Conservation (phyloP, 2,329 filamentous ascomycete species). For the Stenocarpella maydis region DNA sequence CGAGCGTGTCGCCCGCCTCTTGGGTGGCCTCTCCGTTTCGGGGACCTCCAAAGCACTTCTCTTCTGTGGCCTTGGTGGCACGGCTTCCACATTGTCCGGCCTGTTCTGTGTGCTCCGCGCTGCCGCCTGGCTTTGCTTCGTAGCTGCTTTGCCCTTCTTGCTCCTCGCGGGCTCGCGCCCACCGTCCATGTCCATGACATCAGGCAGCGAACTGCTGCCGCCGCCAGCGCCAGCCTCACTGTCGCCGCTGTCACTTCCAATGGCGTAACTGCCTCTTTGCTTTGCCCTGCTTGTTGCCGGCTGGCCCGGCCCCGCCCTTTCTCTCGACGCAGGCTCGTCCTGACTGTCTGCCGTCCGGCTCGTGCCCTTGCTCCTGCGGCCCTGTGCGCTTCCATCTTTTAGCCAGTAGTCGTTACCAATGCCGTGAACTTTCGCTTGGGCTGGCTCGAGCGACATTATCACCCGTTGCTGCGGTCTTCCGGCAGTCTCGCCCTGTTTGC, state of each 20-base stretch:
- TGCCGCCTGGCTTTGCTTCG: conserved; percentile 39
- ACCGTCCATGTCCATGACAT: conserved; percentile 36
- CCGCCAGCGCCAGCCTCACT: conserved; percentile 38
- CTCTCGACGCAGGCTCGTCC: conserved; percentile 2
- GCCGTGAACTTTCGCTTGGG: conserved; percentile 74
- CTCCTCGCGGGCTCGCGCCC: conserved; percentile 41
- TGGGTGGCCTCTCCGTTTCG: conserved; percentile 47
- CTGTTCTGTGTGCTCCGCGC: conserved; percentile 38
- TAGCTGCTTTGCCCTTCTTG: conserved; percentile 45
- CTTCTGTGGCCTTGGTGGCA: conserved; percentile 29
- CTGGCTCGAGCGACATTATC: conserved; percentile 77
- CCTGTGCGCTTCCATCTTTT: conserved; percentile 54
- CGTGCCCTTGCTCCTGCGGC: conserved; percentile 39
- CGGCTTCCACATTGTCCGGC: conserved; percentile 41
- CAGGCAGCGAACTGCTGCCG: conserved; percentile 29
- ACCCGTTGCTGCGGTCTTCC: conserved; percentile 50
- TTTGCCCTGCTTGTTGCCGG: background rate
- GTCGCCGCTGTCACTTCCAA: conserved; percentile 50
- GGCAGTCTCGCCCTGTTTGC: conserved; percentile 59
- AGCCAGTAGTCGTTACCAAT: conserved; percentile 82
- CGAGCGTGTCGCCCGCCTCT: conserved; percentile 42
- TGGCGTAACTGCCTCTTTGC: conserved; percentile 39
- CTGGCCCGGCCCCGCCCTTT: background rate
- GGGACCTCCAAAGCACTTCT: conserved; percentile 43
- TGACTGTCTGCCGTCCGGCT: conserved; percentile 28